Base-by-base conservation (phyloP, 805 yeast species). In the Jamesozyma jinghongensis region DNA sequence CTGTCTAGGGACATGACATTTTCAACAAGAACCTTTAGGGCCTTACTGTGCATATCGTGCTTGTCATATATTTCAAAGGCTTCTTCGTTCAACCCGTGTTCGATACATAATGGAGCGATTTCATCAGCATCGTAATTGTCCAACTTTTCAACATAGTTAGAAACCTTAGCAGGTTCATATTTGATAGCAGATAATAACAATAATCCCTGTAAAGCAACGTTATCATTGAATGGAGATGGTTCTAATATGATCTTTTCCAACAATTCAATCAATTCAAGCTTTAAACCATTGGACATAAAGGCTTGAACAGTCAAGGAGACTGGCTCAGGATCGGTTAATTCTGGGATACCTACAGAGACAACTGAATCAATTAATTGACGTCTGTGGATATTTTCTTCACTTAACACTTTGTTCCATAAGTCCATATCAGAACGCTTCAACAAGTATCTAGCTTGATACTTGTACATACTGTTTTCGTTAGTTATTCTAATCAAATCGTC, bases 391-490 rank as follows among this genome's bases (percentile, higher is more conserved):
- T 85, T 87, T 36, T 82, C 92, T 34, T 73, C 74, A 45, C 69
- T 55, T 58, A 92, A 72, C 4, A 92, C 98, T 51, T 70, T 71
- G 41, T 75, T 66, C 97, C 97, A 92, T 49, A 92, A 72, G 5
- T 65, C 72, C 19, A 79, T 69, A 59, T 92, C 96, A n/a, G 95
- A 85, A 63, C 95, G 83, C 46, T 77, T 71, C 52, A 92, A 74
- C 54, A 92, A 72, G 61, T 92, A 92, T 63, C 97, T 81, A n/a
- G 97, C 97, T 71, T 92, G 98, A 67, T 92, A 90, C 65, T 92
- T 92, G 75, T 84, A 92, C 99, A 92, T 92, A 53, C 92, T 77
- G 64, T 92, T 92, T 58, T 92, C 97, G 63, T 92, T 92, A 51
- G 98, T 92, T 64, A 92, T 87, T 58, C 76, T 73, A 56, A 92